These are phyloP conservation scores for Talaromyces sp. DNA, from an alignment of 2,329 filamentous ascomycete genomes.

Conservation along the genomic window DNA sequence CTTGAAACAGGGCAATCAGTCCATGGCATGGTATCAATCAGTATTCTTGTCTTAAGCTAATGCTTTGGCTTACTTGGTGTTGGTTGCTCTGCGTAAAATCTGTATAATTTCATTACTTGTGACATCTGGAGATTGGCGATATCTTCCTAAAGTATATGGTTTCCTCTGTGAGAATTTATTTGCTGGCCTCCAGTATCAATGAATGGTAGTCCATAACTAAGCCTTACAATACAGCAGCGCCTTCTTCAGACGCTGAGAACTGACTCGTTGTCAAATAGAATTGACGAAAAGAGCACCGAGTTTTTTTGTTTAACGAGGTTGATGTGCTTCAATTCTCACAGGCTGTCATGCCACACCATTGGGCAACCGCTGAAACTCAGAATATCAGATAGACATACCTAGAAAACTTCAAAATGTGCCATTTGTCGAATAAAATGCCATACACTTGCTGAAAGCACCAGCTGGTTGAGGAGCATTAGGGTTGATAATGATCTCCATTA, in stretches of 20 bases:
- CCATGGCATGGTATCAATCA: background rate
- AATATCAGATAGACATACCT: background rate
- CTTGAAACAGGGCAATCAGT: background rate
- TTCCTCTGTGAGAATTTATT: background rate
- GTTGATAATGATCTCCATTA: conserved; percentile 4
- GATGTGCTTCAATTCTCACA: background rate
- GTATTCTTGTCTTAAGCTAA: background rate
- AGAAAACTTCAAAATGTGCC: background rate
- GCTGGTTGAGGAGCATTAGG: conserved; percentile 2
- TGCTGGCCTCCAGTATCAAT: background rate
- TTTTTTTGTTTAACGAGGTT: background rate
- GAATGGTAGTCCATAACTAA: background rate
- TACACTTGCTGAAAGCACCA: background rate
- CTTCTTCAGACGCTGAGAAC: background rate
- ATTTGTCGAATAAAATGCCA: too few species aligned
- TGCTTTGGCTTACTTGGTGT: background rate
- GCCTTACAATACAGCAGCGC: background rate
- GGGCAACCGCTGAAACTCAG: background rate
- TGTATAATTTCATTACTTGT: background rate
- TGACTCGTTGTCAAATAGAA: background rate
- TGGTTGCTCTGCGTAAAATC: background rate
- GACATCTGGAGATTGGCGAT: background rate
- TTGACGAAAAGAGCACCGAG: background rate
- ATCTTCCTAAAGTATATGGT: too few species aligned
- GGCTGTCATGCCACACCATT: background rate